Evolutionary conservation across 164 flowering plant species (phyloP), one percentile per base, ranked within the genome.

Genomic region (Warburgia ugandensis): DNA sequence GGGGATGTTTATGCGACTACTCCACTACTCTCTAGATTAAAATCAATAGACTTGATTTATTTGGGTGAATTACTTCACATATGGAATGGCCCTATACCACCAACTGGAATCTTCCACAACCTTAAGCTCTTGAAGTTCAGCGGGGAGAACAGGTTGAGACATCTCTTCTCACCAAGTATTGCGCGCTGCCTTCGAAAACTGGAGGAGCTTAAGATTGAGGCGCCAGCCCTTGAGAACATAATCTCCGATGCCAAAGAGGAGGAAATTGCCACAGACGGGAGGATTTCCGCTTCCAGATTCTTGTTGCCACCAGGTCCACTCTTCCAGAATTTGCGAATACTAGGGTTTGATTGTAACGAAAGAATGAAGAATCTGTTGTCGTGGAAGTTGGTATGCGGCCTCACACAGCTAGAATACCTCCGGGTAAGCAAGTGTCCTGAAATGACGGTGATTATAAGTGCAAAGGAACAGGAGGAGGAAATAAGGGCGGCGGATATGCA

Each of bases 381-480:
- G 6, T 38, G 12, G n/a, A n/a, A n/a, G n/a, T n/a, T n/a, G n/a
- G n/a, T n/a, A n/a, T n/a, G n/a, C n/a, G n/a, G n/a, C n/a, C 42
- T 38, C 42, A 10, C 5, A n/a, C 42, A 38, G 6, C 42, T 38
- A n/a, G 19, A 38, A 16, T 1, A 0, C 1, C 42, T 50, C 19
- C 2, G n/a, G 14, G 1, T 35, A 28, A 2, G 3, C 25, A 17
- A 40, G 25, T 25, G 54, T 21, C 6, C 21, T 13, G 43, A 12
- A 14, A 35, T 35, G 28, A 44, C 36, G 38, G 43, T 12, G 54
- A 40, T 52, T 2, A 52, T 16, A 8, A 12, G 20, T 22, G 31
- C 16, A 21, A 26, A 39, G 7, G 55, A 29, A 28, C 22, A 27
- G 13, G 55, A 52, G 11, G n/a, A n/a, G n/a, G n/a, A n/a, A n/a